These are phyloP conservation scores for Ophiostoma pallidulum DNA, from an alignment of 2,329 filamentous ascomycete genomes.

Conservation along the genomic window DNA sequence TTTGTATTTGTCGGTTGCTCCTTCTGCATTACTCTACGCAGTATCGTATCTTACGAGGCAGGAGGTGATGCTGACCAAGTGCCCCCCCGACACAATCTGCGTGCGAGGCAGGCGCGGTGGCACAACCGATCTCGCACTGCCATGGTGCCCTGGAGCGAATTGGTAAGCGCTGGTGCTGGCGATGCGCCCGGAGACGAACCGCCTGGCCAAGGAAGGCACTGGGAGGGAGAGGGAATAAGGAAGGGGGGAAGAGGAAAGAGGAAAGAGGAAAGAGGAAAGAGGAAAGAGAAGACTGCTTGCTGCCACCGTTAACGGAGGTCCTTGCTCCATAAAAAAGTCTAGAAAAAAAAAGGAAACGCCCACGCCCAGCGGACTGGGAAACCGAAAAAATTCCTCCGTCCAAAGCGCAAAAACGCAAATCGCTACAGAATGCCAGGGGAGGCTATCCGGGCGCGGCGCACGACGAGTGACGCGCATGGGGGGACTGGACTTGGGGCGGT, in stretches of 20 bases:
- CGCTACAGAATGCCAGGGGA: not conserved
- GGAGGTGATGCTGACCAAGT: too few species aligned
- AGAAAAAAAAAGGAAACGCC: not conserved
- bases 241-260: not conserved
- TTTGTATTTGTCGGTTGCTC: too few species aligned
- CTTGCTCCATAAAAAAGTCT: slow-evolving; percentile 4
- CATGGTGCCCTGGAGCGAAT: not conserved
- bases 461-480: too few species aligned
- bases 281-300: not conserved
- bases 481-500: not conserved
- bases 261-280: not conserved
- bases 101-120: too few species aligned
- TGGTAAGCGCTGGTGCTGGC: slow-evolving; percentile 7
- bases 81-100: too few species aligned
- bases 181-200: too few species aligned
- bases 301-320: slow-evolving; percentile 6
- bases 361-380: too few species aligned
- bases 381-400: not conserved
- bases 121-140: slow-evolving; percentile 9
- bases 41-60: too few species aligned
- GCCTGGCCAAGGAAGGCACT: not conserved
- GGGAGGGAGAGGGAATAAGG: not conserved
- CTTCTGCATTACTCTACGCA: not conserved
- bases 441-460: slow-evolving; percentile 3
- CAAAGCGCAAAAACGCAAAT: not conserved